Percentiles rank a stretch among this genome's conserved stretches.
These are phyloP conservation scores for Macadamia integrifolia DNA, from an alignment of 164 flowering plant species.

Conservation along the genomic window DNA sequence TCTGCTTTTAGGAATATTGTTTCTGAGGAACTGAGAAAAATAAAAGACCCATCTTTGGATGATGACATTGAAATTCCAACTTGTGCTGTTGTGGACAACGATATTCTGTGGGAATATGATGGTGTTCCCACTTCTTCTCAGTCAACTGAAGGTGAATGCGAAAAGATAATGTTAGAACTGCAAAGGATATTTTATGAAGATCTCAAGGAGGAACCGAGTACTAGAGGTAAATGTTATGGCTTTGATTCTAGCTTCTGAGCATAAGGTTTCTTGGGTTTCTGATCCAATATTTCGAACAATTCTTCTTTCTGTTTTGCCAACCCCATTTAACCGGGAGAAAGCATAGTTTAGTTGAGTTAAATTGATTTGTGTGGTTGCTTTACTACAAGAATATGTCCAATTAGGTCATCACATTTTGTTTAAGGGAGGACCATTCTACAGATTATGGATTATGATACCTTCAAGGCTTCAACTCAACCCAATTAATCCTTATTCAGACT, in stretches of 20 bases:
- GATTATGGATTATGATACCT: too few species aligned
- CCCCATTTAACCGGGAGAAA: too few species aligned
- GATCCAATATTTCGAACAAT: background rate
- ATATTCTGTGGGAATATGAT: constrained; percentile 78
- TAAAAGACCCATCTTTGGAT: constrained; percentile 30
- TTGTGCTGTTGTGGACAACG: constrained; percentile 22
- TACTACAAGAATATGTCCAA: background rate
- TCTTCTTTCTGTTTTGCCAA: background rate
- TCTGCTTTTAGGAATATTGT: constrained; percentile 61
- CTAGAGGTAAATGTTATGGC: constrained; percentile 32
- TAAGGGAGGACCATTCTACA: too few species aligned
- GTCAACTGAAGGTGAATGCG: constrained; percentile 44
- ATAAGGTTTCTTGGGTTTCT: background rate
- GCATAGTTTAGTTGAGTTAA: too few species aligned
- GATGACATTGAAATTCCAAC: constrained; percentile 9
- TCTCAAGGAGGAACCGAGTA: constrained; percentile 27
- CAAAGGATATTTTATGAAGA: constrained; percentile 80
- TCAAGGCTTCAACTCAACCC: too few species aligned
- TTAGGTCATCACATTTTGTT: background rate
- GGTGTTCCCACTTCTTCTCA: constrained; percentile 39
- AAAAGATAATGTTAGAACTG: constrained; percentile 79
- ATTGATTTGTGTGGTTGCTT: too few species aligned
- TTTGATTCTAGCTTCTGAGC: background rate
- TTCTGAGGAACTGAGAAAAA: constrained; percentile 63
- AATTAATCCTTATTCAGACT: too few species aligned